phyloP scores from a whole-genome alignment of 768 basidiomycete genomes.

The Macrolepiota albuminosa region DNA sequence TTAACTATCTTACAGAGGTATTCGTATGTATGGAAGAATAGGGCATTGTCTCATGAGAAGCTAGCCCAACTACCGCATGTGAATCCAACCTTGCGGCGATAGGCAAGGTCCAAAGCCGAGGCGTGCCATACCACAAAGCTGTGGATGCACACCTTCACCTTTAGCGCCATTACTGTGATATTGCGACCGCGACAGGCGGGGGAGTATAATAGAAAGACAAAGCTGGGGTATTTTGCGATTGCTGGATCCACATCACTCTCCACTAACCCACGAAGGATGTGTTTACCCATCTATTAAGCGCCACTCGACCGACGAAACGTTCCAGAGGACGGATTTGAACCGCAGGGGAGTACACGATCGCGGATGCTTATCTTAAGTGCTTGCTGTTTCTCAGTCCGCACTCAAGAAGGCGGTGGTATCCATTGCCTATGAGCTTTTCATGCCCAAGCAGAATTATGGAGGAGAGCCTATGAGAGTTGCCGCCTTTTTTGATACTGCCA shows the following conservation, averaged over 20 bases:
- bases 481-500: constrained; percentile 13
- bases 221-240: neutral
- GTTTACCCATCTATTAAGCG: neutral
- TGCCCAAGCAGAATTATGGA: constrained; percentile 14
- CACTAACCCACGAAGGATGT: neutral
- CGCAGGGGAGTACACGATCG: neutral
- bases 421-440: constrained; percentile 8
- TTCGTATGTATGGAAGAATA: neutral
- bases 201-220: neutral
- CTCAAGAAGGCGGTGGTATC: constrained; percentile 15
- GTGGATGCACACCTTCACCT: neutral
- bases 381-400: neutral
- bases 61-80: neutral
- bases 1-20: neutral
- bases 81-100: neutral
- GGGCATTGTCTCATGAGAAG: neutral
- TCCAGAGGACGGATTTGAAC: neutral
- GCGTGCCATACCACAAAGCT: neutral
- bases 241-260: neutral
- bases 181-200: neutral
- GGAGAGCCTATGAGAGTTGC: neutral
- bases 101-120: neutral
- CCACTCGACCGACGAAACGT: neutral
- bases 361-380: neutral
- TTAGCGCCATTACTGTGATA: neutral